Conservation (phyloP, 768 basidiomycete genomes). For the Rhizopogon salebrosus region DNA sequence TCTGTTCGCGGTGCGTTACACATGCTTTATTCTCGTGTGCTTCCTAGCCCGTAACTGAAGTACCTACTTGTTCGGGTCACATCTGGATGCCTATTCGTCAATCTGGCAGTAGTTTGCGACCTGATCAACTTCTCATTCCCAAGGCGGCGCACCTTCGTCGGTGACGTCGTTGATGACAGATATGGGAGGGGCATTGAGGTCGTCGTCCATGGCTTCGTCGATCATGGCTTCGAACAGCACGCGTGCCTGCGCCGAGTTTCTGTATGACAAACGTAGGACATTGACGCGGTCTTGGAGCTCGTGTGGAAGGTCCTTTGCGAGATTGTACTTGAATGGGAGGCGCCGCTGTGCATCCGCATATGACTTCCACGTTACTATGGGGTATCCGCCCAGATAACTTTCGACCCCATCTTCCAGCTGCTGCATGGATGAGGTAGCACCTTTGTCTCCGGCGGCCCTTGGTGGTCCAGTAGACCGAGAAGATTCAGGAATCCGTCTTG, state of each 20-base stretch:
- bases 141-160: conserved; percentile 63
- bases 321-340: conserved; percentile 18
- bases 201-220: conserved; percentile 55
- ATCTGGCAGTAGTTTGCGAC: too few species aligned
- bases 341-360: conserved; percentile 11
- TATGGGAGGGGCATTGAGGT: conserved; percentile 66
- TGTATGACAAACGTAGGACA: conserved; percentile 34
- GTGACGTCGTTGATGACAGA: conserved; percentile 63
- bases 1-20: too few species aligned
- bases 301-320: conserved; percentile 53
- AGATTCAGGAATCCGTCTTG: background rate
- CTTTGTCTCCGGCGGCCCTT: background rate
- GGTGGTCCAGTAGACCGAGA: background rate
- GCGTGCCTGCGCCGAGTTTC: conserved; percentile 39
- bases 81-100: too few species aligned
- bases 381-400: conserved; percentile 6
- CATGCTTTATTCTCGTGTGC: too few species aligned
- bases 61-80: too few species aligned
- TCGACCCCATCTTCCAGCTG: background rate
- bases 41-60: too few species aligned
- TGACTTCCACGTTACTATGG: conserved; percentile 19
- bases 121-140: too few species aligned
- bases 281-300: conserved; percentile 65
- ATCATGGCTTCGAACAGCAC: conserved; percentile 63
- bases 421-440: background rate